Evolutionary conservation across 2,329 filamentous ascomycete species (phyloP).

Genomic region (Nectriaceae sp.): DNA sequence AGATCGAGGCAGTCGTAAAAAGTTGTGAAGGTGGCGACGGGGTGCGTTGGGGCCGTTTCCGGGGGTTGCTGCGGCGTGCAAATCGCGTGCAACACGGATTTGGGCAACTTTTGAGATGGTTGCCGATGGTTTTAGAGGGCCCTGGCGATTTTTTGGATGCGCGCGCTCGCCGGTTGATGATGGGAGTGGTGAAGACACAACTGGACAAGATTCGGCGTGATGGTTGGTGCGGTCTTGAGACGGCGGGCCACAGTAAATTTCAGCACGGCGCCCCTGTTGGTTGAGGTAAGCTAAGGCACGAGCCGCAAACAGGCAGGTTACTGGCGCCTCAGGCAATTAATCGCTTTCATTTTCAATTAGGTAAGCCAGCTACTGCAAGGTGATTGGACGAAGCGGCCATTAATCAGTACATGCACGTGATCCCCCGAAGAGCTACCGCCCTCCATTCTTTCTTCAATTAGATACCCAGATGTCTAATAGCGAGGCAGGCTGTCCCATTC

Average conservation of each 20-base stretch:
- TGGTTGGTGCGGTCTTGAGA: conserved; percentile 46
- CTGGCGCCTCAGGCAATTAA: conserved; percentile 25
- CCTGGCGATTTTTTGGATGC: conserved; percentile 65
- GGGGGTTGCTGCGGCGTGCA: conserved; percentile 47
- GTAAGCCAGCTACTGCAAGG: conserved; percentile 13
- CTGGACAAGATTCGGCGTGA: conserved; percentile 52
- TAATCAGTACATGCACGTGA: conserved; percentile 14
- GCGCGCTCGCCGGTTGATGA: conserved; percentile 55
- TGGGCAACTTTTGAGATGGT: conserved; percentile 56
- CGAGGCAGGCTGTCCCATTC: too few species aligned
- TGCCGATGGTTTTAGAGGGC: conserved; percentile 60
- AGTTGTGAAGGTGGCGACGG: conserved; percentile 43
- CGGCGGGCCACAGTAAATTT: conserved; percentile 43
- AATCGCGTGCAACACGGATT: conserved; percentile 57
- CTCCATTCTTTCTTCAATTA: too few species aligned
- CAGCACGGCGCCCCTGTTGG: conserved; percentile 40
- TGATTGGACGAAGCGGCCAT: conserved; percentile 10
- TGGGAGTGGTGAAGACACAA: conserved; percentile 56
- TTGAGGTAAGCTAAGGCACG: neutral
- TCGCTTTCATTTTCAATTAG: conserved; percentile 12
- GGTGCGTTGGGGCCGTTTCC: conserved; percentile 44
- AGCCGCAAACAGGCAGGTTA: conserved; percentile 13
- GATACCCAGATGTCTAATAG: too few species aligned
- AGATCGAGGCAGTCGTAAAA: conserved; percentile 25
- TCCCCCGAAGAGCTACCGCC: neutral